Percentiles rank a stretch among this genome's conserved stretches.
Conservation (phyloP, 345 rosid genomes). For the Populus pruinosa region DNA sequence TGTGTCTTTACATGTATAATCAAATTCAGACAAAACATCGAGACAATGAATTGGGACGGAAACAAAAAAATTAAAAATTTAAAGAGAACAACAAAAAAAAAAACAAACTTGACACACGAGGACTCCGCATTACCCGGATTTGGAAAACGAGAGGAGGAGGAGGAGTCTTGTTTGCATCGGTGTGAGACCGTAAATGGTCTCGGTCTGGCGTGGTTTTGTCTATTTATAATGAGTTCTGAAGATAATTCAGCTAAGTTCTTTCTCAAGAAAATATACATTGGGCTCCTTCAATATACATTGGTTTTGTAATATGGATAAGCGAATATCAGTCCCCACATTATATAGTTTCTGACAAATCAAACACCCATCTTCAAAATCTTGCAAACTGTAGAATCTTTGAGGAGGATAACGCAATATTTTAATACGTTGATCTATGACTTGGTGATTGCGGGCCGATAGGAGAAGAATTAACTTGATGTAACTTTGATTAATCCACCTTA, state of each 20-base stretch:
- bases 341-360: not conserved
- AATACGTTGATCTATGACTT: too few species aligned
- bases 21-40: not conserved
- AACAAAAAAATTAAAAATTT: not conserved
- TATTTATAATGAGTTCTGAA: not conserved
- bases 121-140: slow-evolving; percentile 25
- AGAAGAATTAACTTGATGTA: too few species aligned
- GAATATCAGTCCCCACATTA: not conserved
- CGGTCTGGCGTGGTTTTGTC: not conserved
- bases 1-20: not conserved
- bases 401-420: too few species aligned
- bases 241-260: not conserved
- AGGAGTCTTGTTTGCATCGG: slow-evolving; percentile 21
- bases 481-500: too few species aligned
- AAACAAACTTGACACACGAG: slow-evolving; percentile 11
- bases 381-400: not conserved
- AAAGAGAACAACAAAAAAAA: not conserved
- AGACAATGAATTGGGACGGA: not conserved
- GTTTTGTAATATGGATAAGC: not conserved
- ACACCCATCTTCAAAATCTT: not conserved
- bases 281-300: not conserved
- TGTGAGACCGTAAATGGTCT: not conserved
- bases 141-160: slow-evolving; percentile 19
- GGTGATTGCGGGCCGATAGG: too few species aligned
- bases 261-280: not conserved